Base-by-base conservation (phyloP, 805 yeast genomes). In the Candida railenensis region DNA sequence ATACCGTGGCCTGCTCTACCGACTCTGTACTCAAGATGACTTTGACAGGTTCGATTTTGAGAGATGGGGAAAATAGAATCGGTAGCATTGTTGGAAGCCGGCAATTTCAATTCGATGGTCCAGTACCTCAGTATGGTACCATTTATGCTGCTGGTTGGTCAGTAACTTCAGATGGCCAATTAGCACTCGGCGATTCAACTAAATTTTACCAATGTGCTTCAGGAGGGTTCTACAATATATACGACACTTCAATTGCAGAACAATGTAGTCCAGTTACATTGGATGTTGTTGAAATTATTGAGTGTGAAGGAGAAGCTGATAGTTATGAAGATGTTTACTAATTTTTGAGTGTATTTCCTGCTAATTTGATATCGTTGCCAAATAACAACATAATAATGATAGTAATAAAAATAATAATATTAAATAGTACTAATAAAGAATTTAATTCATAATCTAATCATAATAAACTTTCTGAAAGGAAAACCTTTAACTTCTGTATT, bases 41-140 rank as follows among this genome's bases (percentile, higher is more conserved):
- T 3, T 56, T 71, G 22, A 45, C 55, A 11, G 65, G 64, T 33
- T 64, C 67, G 2, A 55, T 65, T 18, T 54, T 71, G 44, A 54
- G 60, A 22, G 73, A 69, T 49, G 47, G 62, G 15, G 58, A 53
- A 20, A 55, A 60, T 43, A 51, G 74, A 45, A 63, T 69, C 44
- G 75, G 73, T 3, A 59, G 68, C 18, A 69, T 71, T 44, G 75
- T 70, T 25, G 58, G 62, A 2, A 63, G 64, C 37, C 62, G 62
- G 38, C 74, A 70, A 49, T 69, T 70, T 49, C 75, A 67, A 48
- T 70, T 70, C 46, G 76, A 71, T 48, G 74, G 73, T 1, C 73
- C 74, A 5, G 57, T 65, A 8, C 74, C 74, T 15, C 74, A 69
- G 48, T 55, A 60, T 48, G 74, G 73, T 15, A 53, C 73, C 12